These are phyloP conservation scores for Populus tomentosa DNA, from an alignment of 441 rosid species.

Conservation along the genomic window DNA sequence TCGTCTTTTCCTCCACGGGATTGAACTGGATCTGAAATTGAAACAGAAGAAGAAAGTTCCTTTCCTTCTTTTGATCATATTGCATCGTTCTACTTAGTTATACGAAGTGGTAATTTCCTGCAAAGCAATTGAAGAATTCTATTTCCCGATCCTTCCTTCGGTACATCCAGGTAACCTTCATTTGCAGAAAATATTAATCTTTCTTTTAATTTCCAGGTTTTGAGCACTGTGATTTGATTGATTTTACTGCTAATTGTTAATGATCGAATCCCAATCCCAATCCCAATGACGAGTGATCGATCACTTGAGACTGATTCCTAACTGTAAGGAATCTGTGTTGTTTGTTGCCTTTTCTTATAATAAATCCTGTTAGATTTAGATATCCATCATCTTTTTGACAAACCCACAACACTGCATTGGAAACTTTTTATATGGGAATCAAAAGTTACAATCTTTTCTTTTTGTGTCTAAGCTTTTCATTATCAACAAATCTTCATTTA, in stretches of 20 bases:
- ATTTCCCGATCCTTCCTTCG: neutral
- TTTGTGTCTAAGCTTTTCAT: neutral
- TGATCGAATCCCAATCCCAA: neutral
- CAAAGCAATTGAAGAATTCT: neutral
- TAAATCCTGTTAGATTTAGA: neutral
- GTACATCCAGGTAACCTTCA: neutral
- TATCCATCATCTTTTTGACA: neutral
- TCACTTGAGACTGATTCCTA: neutral
- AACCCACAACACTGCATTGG: neutral
- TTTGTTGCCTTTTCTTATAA: neutral
- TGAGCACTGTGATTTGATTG: neutral
- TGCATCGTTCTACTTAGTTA: neutral
- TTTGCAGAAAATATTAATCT: neutral
- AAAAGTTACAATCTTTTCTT: neutral
- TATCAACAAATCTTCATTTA: neutral
- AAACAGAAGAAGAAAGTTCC: neutral
- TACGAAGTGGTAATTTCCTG: neutral
- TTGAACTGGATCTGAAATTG: neutral
- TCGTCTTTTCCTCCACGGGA: neutral
- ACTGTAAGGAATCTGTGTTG: neutral
- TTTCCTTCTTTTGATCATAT: neutral
- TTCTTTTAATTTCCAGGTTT: neutral
- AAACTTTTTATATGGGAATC: neutral
- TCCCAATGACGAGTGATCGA: neutral
- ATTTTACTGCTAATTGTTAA: neutral